Evolutionary conservation across 139 green algal genomes (phyloP), one percentile per base, ranked within the genome.

Genomic region (Micractinium conductrix): DNA sequence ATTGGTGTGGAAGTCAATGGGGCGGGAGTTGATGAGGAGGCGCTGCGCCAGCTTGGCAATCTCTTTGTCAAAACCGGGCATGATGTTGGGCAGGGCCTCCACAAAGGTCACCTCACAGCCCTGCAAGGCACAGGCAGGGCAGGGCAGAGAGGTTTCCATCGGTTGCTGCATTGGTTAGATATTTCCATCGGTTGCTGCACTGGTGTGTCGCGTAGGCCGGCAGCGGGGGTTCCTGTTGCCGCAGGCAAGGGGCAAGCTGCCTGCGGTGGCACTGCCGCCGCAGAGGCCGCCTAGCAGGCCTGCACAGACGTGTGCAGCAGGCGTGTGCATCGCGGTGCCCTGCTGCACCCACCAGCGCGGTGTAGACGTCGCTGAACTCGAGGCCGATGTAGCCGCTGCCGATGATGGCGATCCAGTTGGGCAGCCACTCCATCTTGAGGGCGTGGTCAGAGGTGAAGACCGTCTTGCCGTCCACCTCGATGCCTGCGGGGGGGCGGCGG

Each of bases 401-500:
- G 84, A 99, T 99, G 92, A 99, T 99, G 86, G 97, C 97, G 0
- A 99, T 89, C 97, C 97, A 99, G 72, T 97, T 91, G 70, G 97
- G 97, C 43, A 99, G 83, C 97, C 97, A 99, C 86, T 99, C 97
- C 87, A 99, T 88, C 92, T 99, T 99, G 24, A 99, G 93, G 0
- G 97, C 97, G 86, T 99, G 96, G 91, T 99, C 97, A 22, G 84
- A 95, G 33, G 97, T 99, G 94, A 99, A 99, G 19, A 99, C 97
- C 3, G 97, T 99, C 92, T 99, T 99, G 92, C 97, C 95, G 87
- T 99, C 97, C 78, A 99, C 96, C 82, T 99, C 98, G 89, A 99
- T 99, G 88, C 97, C n/a, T n/a, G n/a, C n/a, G n/a, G n/a, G n/a
- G n/a, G n/a, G n/a, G n/a, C n/a, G n/a, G n/a, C n/a, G n/a, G n/a